These are phyloP conservation scores for Melanomma pulvis-pyrius DNA, from an alignment of 495 filamentous ascomycete genomes.

Conservation along the genomic window DNA sequence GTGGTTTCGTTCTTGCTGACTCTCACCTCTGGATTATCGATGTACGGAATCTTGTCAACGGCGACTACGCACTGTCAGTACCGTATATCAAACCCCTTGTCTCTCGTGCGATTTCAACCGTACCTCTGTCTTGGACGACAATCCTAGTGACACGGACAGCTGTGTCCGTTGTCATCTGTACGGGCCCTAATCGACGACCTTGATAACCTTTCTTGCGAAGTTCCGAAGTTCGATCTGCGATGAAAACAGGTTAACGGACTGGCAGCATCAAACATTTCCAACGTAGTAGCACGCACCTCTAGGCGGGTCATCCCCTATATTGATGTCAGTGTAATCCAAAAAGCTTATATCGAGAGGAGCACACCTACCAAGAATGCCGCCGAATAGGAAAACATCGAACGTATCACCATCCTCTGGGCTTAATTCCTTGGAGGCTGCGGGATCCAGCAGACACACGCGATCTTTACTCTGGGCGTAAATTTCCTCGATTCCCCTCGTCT, in stretches of 20 bases:
- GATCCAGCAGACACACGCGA: constrained; percentile 87
- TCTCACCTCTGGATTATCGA: constrained; percentile 84
- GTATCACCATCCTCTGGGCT: constrained; percentile 75
- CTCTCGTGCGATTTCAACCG: neutral
- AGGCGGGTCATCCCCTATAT: constrained; percentile 87
- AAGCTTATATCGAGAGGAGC: constrained; percentile 7
- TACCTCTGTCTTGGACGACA: constrained; percentile 81
- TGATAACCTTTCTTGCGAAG: constrained; percentile 88
- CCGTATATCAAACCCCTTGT: neutral
- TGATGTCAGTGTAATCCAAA: constrained; percentile 22
- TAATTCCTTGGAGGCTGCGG: constrained; percentile 75
- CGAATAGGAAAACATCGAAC: constrained; percentile 94
- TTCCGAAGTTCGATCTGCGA: constrained; percentile 85
- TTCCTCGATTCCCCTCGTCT: constrained; percentile 74
- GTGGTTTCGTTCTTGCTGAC: constrained; percentile 91
- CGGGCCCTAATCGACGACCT: constrained; percentile 83
- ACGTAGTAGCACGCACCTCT: constrained; percentile 65
- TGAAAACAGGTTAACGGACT: constrained; percentile 33
- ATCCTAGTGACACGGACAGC: constrained; percentile 91
- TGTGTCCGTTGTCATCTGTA: constrained; percentile 99
- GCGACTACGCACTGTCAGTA: constrained; percentile 56
- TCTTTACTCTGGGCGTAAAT: constrained; percentile 67
- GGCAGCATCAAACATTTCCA: constrained; percentile 2
- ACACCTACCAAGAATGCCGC: constrained; percentile 84
- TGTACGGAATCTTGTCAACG: constrained; percentile 73